Percentiles rank a stretch among this genome's conserved stretches.
Conservation (phyloP, 768 basidiomycete species). For the Calocybe gangraenosa region DNA sequence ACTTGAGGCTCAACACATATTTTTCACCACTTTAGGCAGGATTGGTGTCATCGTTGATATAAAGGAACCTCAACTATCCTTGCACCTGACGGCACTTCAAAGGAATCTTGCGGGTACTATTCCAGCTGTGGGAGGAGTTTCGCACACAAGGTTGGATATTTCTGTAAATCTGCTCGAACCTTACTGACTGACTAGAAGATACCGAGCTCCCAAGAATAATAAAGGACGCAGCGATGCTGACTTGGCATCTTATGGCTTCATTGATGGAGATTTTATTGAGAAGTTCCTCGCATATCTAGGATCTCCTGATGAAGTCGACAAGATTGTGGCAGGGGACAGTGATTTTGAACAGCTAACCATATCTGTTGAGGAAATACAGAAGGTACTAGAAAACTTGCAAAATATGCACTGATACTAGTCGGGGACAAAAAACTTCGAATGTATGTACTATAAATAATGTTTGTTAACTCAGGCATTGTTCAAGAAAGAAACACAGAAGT, state of each 20-base stretch:
- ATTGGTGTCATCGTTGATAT: constrained; percentile 73
- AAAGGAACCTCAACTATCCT: constrained; percentile 41
- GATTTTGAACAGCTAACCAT: constrained; percentile 55
- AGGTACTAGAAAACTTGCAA: constrained; percentile 46
- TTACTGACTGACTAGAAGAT: constrained; percentile 37
- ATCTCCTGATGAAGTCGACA: constrained; percentile 37
- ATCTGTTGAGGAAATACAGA: constrained; percentile 38
- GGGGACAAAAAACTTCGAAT: constrained; percentile 8
- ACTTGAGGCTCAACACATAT: constrained; percentile 59
- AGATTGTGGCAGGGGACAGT: constrained; percentile 53
- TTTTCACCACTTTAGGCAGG: constrained; percentile 74
- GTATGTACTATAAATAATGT: constrained; percentile 17
- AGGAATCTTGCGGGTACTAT: constrained; percentile 64
- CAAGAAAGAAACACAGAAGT: not conserved
- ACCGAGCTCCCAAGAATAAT: constrained; percentile 60
- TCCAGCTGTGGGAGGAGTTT: constrained; percentile 47
- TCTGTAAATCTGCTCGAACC: not conserved
- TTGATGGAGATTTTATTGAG: constrained; percentile 88
- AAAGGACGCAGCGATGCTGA: constrained; percentile 57
- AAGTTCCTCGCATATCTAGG: constrained; percentile 44
- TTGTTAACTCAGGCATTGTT: constrained; percentile 1
- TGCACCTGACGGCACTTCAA: constrained; percentile 66
- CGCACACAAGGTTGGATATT: constrained; percentile 52
- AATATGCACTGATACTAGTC: constrained; percentile 44
- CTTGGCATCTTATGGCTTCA: constrained; percentile 61